Evolutionary conservation across 306 rosid genomes (phyloP), one percentile per base, ranked within the genome.

Genomic region (Lotus japonicus): DNA sequence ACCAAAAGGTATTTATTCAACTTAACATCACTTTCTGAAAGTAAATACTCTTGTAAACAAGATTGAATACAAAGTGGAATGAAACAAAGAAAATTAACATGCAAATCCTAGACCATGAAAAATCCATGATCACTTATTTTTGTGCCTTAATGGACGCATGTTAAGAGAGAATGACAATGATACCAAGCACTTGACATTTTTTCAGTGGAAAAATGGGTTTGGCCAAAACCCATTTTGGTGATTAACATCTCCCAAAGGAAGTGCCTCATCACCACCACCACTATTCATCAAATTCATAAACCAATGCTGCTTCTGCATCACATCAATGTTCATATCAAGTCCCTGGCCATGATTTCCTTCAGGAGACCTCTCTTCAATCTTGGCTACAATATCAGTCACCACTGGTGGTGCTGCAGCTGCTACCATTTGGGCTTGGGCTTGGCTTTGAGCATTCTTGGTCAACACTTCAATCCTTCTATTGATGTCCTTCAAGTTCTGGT

Each of bases 401-500:
- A 50, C 46, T 11, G 76, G 67, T 26, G 57, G 31, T 13, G 80
- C 14, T 8, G 53, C 75, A 0, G 53, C 75, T 26, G 36, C 36
- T 26, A 26, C 31, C 23, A 64, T 45, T 26, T 61, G 78, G 1
- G 58, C 2, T 17, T 72, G 79, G 31, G 26, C 36, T 6, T 31
- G 36, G 36, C 36, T 31, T 5, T 31, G 36, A 5, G 36, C 36
- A 71, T 65, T 68, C 70, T 68, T 81, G 8, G 38, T 64, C 77
- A 81, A 57, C 10, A 9, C 5, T 36, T 72, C 85, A 19, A 77
- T 53, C 66, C 85, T 72, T 48, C 85, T 26, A 26, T 77, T 77
- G 6, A 77, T 73, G 3, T 81, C 82, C 75, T 72, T 81, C 79
- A 81, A 58, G 28, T 76, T 72, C 31, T 81, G 85, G 18, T 81